Evolutionary conservation across 139 green algal species (phyloP).

Genomic region (Closterium sp.): DNA sequence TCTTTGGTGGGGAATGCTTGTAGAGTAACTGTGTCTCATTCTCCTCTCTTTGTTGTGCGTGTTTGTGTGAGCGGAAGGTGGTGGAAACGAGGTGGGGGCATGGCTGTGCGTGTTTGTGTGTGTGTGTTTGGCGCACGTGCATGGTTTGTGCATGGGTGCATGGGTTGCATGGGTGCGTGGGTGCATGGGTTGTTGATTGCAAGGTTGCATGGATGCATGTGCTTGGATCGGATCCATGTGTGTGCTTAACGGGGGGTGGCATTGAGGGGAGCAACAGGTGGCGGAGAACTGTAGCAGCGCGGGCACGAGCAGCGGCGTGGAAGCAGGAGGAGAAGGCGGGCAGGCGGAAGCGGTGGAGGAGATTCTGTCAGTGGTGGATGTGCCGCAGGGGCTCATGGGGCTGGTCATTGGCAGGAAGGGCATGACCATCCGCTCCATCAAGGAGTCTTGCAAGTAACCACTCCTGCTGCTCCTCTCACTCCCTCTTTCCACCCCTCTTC

Average conservation of each 20-base stretch:
- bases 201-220: too few relatives aligned
- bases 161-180: too few relatives aligned
- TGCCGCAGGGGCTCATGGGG: constrained; percentile 18
- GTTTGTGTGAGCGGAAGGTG: not conserved
- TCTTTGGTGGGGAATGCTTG: too few relatives aligned
- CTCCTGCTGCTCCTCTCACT: not conserved
- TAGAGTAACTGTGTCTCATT: too few relatives aligned
- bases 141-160: not conserved
- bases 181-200: too few relatives aligned
- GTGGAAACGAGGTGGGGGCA: too few relatives aligned
- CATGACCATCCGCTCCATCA: constrained; percentile 18
- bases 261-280: not conserved
- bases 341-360: not conserved
- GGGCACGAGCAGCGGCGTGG: too few relatives aligned
- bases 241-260: too few relatives aligned
- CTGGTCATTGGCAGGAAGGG: constrained; percentile 28
- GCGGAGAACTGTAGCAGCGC: not conserved
- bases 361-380: constrained; percentile 17
- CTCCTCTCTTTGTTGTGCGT: too few relatives aligned
- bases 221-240: too few relatives aligned
- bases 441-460: constrained; percentile 14
- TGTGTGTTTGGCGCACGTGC: not conserved
- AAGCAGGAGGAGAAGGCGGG: not conserved
- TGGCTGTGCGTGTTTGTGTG: not conserved
- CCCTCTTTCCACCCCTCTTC: not conserved